These are phyloP conservation scores for Gossypium lobatum DNA, from an alignment of 441 rosid species.

Conservation along the genomic window DNA sequence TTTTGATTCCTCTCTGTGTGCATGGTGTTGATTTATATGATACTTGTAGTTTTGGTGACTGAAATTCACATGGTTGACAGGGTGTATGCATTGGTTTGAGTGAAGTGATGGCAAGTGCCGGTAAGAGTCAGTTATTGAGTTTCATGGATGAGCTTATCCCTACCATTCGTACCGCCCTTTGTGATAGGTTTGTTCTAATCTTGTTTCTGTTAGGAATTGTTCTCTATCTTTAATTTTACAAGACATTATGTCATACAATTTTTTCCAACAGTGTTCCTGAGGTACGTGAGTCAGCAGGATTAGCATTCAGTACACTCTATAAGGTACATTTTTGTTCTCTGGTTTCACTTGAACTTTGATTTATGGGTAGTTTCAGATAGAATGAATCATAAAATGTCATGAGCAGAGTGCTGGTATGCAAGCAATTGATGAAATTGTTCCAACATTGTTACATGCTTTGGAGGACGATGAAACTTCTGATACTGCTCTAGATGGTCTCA, in stretches of 20 bases:
- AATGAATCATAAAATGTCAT: slow-evolving; percentile 12
- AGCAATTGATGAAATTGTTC: slow-evolving; percentile 99
- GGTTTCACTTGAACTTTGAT: slow-evolving; percentile 10
- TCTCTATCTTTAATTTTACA: slow-evolving; percentile 6
- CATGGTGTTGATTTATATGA: neutral
- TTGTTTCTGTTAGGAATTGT: slow-evolving; percentile 14
- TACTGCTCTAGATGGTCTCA: slow-evolving; percentile 96
- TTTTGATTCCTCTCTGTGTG: neutral
- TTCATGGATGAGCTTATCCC: slow-evolving; percentile 97
- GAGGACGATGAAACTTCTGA: slow-evolving; percentile 92
- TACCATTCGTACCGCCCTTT: slow-evolving; percentile 92
- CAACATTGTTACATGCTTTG: slow-evolving; percentile 89
- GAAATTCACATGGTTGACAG: slow-evolving; percentile 35
- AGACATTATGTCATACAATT: slow-evolving; percentile 11
- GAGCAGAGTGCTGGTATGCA: slow-evolving; percentile 97
- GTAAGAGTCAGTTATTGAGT: slow-evolving; percentile 83
- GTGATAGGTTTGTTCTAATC: slow-evolving; percentile 69
- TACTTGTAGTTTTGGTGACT: neutral
- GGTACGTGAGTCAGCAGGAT: slow-evolving; percentile 99
- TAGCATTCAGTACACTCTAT: slow-evolving; percentile 97
- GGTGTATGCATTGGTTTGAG: slow-evolving; percentile 99
- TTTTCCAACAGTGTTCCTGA: slow-evolving; percentile 55
- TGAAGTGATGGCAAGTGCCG: slow-evolving; percentile 99
- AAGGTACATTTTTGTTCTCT: slow-evolving; percentile 50
- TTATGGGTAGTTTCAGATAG: neutral